Conservation (phyloP, 2,329 filamentous ascomycete species). For the Talaromyces sp. region DNA sequence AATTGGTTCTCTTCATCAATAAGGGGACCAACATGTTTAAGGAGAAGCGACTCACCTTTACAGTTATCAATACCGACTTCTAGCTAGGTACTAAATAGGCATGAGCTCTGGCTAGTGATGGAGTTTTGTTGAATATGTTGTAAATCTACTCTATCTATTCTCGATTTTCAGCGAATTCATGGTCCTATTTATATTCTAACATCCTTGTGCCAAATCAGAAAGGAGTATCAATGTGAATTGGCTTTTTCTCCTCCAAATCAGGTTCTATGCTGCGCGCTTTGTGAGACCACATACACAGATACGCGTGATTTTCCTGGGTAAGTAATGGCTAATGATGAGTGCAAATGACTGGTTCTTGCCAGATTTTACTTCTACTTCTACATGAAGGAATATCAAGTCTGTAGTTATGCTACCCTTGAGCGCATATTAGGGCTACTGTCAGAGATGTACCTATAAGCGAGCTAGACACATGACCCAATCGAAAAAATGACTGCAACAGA, state of each 20-base stretch:
- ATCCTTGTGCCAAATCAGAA: background rate
- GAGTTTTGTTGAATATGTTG: background rate
- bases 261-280: background rate
- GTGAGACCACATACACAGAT: background rate
- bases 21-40: background rate
- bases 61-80: background rate
- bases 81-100: background rate
- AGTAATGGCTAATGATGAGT: background rate
- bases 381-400: background rate
- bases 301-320: background rate
- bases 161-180: background rate
- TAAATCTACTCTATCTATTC: background rate
- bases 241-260: background rate
- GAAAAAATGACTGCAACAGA: background rate
- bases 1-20: conserved; percentile 7
- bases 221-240: background rate
- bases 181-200: background rate
- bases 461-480: background rate
- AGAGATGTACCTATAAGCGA: background rate
- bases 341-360: background rate
- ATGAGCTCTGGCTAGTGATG: background rate
- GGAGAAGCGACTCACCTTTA: background rate
- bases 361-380: background rate
- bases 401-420: background rate
- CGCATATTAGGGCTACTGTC: background rate